These are phyloP conservation scores for Colletotrichum neosansevieriae DNA, from an alignment of 2,329 filamentous ascomycete species.

Conservation along the genomic window DNA sequence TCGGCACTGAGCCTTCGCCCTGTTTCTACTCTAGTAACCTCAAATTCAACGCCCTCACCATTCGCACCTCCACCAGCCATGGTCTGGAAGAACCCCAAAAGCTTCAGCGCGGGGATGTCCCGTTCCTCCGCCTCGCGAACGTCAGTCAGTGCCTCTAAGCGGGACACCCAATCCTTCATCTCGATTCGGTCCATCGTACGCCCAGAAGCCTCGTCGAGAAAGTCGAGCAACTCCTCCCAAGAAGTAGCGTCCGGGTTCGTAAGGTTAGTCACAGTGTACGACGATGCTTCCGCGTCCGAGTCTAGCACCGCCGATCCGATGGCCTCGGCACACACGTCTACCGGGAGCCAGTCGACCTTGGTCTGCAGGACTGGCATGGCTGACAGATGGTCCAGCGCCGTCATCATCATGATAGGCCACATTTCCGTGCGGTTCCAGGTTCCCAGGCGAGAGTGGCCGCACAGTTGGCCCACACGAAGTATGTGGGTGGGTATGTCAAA, in stretches of 20 bases:
- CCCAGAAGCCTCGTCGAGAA: background rate
- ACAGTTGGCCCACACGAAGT: slow-evolving; percentile 27
- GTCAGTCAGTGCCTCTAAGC: background rate
- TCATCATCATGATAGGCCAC: slow-evolving; percentile 35
- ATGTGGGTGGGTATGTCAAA: background rate
- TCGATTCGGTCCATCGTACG: background rate
- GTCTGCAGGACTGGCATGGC: slow-evolving; percentile 21
- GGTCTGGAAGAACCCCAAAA: slow-evolving; percentile 24
- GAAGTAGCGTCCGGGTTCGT: slow-evolving; percentile 2
- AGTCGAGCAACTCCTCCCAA: background rate
- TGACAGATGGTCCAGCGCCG: background rate
- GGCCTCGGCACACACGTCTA: slow-evolving; percentile 18
- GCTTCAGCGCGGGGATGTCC: slow-evolving; percentile 12
- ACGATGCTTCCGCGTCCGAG: background rate
- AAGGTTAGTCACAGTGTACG: slow-evolving; percentile 1
- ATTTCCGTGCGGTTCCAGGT: slow-evolving; percentile 30
- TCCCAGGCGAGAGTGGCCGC: background rate
- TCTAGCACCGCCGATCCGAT: background rate
- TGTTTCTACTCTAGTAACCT: background rate
- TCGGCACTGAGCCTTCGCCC: background rate
- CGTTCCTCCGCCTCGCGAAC: background rate
- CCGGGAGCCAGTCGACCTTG: slow-evolving; percentile 25
- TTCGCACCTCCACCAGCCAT: slow-evolving; percentile 2
- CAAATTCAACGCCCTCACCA: slow-evolving; percentile 14
- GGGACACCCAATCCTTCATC: slow-evolving; percentile 18